Percentiles rank a stretch among this genome's conserved stretches.
Evolutionary conservation across 352 stramenopile species (phyloP).

Genomic region (Pythium aristosporum): DNA sequence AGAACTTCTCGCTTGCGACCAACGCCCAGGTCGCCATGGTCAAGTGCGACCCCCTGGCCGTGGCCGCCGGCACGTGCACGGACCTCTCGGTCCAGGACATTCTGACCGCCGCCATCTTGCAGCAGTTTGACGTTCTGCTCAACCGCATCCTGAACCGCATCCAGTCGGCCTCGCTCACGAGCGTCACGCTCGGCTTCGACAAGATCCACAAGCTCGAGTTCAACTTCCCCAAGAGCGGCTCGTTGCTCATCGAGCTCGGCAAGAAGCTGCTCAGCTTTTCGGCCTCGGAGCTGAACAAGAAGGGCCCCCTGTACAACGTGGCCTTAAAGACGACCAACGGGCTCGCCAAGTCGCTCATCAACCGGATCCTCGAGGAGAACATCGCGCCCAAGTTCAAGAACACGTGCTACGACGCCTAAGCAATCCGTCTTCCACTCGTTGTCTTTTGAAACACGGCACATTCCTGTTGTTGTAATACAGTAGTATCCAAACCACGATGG

Average conservation of each 20-base stretch:
- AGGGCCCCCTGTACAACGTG: conserved; percentile 54
- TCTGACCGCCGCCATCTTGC: conserved; percentile 34
- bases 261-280: conserved; percentile 52
- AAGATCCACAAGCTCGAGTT: conserved; percentile 55
- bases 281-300: conserved; percentile 59
- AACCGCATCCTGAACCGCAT: conserved; percentile 38
- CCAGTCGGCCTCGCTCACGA: conserved; percentile 32
- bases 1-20: conserved; percentile 33
- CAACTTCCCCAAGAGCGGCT: conserved; percentile 38
- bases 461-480: no score
- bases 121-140: conserved; percentile 30
- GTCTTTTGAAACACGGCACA: no score
- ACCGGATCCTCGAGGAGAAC: conserved; percentile 44
- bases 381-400: conserved; percentile 43
- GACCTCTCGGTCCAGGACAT: conserved; percentile 49
- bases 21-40: conserved; percentile 41
- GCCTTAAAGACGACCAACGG: conserved; percentile 39
- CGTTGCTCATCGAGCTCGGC: conserved; percentile 44
- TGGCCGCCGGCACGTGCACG: conserved; percentile 41
- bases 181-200: conserved; percentile 39
- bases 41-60: conserved; percentile 31
- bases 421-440: background rate
- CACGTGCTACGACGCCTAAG: conserved; percentile 42
- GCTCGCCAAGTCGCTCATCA: conserved; percentile 46
- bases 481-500: no score